These are phyloP conservation scores for Solanum etuberosum DNA, from an alignment of 257 asterid genomes.

Conservation along the genomic window DNA sequence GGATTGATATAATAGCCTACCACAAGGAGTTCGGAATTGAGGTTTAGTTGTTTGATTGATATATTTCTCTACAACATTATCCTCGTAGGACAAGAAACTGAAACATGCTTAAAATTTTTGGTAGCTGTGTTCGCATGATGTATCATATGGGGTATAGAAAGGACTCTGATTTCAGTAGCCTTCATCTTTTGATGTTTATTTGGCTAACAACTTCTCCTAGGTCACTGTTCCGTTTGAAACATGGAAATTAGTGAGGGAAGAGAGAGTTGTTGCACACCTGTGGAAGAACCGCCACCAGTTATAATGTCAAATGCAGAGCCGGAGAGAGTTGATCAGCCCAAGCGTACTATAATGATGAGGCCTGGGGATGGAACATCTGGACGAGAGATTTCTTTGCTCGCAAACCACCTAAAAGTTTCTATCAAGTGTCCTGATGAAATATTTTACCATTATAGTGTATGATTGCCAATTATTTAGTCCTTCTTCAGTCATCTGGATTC, in stretches of 20 bases:
- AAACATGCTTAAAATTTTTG: not conserved
- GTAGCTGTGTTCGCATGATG: not conserved
- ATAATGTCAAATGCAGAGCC: constrained; percentile 14
- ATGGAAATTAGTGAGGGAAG: constrained; percentile 4
- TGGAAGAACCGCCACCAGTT: constrained; percentile 13
- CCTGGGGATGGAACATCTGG: constrained; percentile 71
- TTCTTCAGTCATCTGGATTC: not conserved
- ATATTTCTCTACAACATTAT: not conserved
- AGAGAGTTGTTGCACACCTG: constrained; percentile 10
- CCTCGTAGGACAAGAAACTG: not conserved
- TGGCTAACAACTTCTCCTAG: constrained; percentile 5
- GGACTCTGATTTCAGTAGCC: not conserved
- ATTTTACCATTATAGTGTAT: constrained; percentile 67
- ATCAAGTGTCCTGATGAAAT: constrained; percentile 35
- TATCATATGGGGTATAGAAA: not conserved
- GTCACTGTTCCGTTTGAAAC: not conserved
- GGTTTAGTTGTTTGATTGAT: not conserved
- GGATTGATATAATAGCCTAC: not conserved
- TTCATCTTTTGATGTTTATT: not conserved
- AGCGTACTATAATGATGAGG: constrained; percentile 38
- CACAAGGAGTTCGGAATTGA: not conserved
- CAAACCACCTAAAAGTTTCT: constrained; percentile 73
- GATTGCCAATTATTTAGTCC: constrained; percentile 2
- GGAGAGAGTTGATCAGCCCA: constrained; percentile 25
- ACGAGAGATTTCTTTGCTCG: constrained; percentile 37